Evolutionary conservation across 805 yeast genomes (phyloP).

Genomic region (Hanseniaspora clermontiae): DNA sequence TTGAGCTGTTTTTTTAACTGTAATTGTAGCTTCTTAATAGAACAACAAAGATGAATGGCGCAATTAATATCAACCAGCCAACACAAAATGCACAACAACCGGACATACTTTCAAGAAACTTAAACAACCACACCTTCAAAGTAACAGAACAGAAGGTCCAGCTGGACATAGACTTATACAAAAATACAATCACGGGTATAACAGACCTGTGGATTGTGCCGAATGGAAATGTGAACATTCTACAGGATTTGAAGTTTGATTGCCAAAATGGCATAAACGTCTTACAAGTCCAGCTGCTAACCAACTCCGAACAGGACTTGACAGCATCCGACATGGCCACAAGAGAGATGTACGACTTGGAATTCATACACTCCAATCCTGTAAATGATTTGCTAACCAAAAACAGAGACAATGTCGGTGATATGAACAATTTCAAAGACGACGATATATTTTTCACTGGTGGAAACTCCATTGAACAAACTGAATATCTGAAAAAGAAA

Average conservation of each 20-base stretch:
- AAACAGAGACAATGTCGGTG: background rate
- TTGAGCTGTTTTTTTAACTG: too few species aligned
- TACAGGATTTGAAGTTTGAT: constrained; percentile 57
- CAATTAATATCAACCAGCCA: background rate
- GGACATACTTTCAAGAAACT: constrained; percentile 5
- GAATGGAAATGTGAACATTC: constrained; percentile 31
- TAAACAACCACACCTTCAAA: constrained; percentile 32
- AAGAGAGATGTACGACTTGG: constrained; percentile 7
- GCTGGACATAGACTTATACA: constrained; percentile 66
- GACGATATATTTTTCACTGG: constrained; percentile 4
- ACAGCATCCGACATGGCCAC: background rate
- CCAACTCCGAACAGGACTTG: constrained; percentile 39
- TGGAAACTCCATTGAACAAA: constrained; percentile 12
- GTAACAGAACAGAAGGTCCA: constrained; percentile 76
- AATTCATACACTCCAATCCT: constrained; percentile 7
- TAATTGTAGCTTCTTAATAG: background rate
- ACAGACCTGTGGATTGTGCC: constrained; percentile 81
- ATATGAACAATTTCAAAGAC: background rate
- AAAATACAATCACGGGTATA: constrained; percentile 47
- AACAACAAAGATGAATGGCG: background rate
- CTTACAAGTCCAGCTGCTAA: constrained; percentile 36
- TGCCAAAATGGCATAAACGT: constrained; percentile 35
- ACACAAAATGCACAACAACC: background rate
- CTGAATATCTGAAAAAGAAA: constrained; percentile 1
- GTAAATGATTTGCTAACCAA: background rate